These are phyloP conservation scores for Aspergillus tubingensis DNA, from an alignment of 2,329 filamentous ascomycete genomes.

Conservation along the genomic window DNA sequence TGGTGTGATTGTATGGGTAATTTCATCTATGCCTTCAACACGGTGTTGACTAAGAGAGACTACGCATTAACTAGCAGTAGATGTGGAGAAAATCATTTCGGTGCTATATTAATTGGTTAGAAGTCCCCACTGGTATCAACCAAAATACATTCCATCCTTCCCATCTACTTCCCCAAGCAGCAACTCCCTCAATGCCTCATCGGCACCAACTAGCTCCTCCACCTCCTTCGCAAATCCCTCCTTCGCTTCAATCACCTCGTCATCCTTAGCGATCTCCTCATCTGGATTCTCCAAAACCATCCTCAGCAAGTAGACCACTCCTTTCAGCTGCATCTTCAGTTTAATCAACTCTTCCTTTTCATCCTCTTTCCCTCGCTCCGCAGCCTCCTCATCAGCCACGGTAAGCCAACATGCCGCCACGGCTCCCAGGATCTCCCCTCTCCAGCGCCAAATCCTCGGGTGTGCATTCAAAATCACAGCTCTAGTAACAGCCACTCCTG, in stretches of 20 bases:
- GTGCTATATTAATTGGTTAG: no score
- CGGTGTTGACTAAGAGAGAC: no score
- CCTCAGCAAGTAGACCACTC: constrained; percentile 31
- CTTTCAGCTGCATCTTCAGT: constrained; percentile 33
- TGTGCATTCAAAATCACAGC: constrained; percentile 65
- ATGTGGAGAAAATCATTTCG: no score
- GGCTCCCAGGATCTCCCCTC: constrained; percentile 64
- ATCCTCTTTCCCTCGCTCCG: constrained; percentile 12
- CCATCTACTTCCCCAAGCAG: constrained; percentile 25
- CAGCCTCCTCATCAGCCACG: constrained; percentile 40
- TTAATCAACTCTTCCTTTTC: no score
- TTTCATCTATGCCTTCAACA: no score
- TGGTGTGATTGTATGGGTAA: no score
- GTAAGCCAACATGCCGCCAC: constrained; percentile 66
- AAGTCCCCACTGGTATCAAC: neutral
- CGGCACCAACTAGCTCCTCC: constrained; percentile 37
- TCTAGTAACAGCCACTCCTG: constrained; percentile 57
- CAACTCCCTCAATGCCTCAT: constrained; percentile 34
- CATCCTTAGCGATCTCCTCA: constrained; percentile 17
- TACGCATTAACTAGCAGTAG: no score
- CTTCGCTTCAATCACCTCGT: constrained; percentile 25
- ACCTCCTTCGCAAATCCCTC: constrained; percentile 38
- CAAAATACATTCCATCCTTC: constrained; percentile 22
- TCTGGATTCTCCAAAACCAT: constrained; percentile 32
- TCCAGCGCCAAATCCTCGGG: constrained; percentile 66